Evolutionary conservation across 306 rosid species (phyloP).

Genomic region (Luffa aegyptiaca): DNA sequence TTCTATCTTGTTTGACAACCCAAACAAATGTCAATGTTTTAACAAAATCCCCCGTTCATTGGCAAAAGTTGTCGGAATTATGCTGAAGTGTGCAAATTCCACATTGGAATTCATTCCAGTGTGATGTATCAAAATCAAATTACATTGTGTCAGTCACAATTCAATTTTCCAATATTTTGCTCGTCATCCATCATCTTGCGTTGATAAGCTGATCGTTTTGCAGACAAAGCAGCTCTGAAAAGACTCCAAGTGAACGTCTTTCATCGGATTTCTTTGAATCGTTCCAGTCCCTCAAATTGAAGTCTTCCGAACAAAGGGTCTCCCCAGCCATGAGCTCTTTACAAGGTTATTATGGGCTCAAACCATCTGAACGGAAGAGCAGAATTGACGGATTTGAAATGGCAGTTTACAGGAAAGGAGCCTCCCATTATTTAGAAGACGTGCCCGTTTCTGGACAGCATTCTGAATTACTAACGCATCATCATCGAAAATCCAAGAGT

Average conservation of each 20-base stretch:
- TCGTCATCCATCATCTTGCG: neutral
- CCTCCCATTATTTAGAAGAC: conserved; percentile 31
- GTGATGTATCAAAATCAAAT: neutral
- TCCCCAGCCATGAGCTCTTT: conserved; percentile 69
- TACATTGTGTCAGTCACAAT: neutral
- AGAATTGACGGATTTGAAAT: conserved; percentile 25
- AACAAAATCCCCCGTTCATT: neutral
- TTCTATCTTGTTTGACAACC: too few species aligned
- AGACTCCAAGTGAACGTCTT: conserved; percentile 16
- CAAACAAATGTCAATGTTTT: neutral
- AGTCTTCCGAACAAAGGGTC: conserved; percentile 33
- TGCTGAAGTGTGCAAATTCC: neutral
- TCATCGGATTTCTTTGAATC: conserved; percentile 46
- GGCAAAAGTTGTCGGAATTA: neutral
- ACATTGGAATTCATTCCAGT: neutral
- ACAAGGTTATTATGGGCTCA: conserved; percentile 72
- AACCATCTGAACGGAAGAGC: conserved; percentile 24
- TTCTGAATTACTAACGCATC: conserved; percentile 20
- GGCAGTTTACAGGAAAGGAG: conserved; percentile 21
- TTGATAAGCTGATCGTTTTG: conserved; percentile 10
- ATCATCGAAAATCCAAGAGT: conserved; percentile 52
- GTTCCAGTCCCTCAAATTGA: conserved; percentile 39
- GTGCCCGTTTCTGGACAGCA: conserved; percentile 6
- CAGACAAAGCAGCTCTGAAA: conserved; percentile 34
- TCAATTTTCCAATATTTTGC: neutral